A percentile compares a stretch with the other conserved stretches of the same genome.
Evolutionary conservation across 805 yeast species (phyloP).

Genomic region (Vanderwaltozyma tropicalis): DNA sequence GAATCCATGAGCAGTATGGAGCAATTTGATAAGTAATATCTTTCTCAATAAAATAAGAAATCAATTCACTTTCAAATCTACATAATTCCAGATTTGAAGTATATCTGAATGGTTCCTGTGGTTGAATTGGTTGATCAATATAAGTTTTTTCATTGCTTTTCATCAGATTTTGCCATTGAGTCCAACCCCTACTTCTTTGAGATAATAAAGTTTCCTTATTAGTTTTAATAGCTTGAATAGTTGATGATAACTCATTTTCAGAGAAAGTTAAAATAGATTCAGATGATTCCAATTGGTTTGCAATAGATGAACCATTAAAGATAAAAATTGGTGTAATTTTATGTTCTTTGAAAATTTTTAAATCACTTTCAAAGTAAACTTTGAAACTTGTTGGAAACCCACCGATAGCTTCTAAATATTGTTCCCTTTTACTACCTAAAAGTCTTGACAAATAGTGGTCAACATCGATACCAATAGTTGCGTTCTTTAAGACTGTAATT

Average conservation of each 20-base stretch:
- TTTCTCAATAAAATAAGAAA: slow-evolving; percentile 44
- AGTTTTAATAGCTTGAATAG: slow-evolving; percentile 7
- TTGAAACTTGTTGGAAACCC: slow-evolving; percentile 63
- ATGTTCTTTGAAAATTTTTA: slow-evolving; percentile 46
- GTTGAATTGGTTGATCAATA: slow-evolving; percentile 27
- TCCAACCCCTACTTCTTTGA: slow-evolving; percentile 42
- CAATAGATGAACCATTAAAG: slow-evolving; percentile 52
- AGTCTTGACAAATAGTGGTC: slow-evolving; percentile 64
- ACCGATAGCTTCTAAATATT: slow-evolving; percentile 64
- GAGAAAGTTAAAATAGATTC: slow-evolving; percentile 4
- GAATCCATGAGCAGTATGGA: slow-evolving; percentile 74
- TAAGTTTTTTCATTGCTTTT: slow-evolving; percentile 26
- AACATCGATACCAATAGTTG: slow-evolving; percentile 75
- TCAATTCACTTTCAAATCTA: slow-evolving; percentile 45
- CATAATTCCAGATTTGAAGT: slow-evolving; percentile 39
- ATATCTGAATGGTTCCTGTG: slow-evolving; percentile 43
- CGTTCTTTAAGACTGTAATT: slow-evolving; percentile 51
- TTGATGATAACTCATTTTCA: neutral
- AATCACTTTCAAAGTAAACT: slow-evolving; percentile 48
- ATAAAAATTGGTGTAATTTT: slow-evolving; percentile 73
- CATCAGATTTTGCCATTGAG: slow-evolving; percentile 28
- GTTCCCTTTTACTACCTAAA: slow-evolving; percentile 53
- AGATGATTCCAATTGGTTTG: slow-evolving; percentile 25
- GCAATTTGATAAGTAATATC: slow-evolving; percentile 62
- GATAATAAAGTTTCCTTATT: slow-evolving; percentile 25